These are phyloP conservation scores for Trichoderma semiorbis DNA, from an alignment of 2,329 filamentous ascomycete genomes.

Conservation along the genomic window DNA sequence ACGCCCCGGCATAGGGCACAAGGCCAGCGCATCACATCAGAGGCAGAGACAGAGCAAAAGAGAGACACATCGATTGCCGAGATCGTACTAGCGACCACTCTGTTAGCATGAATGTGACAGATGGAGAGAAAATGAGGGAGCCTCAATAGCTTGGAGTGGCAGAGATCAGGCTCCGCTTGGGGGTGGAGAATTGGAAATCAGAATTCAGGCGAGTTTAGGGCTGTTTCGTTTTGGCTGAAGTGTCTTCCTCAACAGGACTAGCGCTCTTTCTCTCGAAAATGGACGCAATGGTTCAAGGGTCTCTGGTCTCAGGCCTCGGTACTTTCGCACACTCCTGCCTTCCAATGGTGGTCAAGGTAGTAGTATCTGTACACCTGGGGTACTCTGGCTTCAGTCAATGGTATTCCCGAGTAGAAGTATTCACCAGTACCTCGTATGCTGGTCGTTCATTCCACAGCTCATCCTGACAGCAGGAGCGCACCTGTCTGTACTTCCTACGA, in stretches of 20 bases:
- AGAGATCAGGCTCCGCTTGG: constrained; percentile 6
- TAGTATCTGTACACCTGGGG: not conserved
- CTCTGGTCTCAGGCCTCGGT: not conserved
- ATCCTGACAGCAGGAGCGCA: not conserved
- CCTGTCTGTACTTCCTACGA: not conserved
- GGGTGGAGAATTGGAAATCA: not conserved
- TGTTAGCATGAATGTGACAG: not conserved
- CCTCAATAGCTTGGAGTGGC: constrained; percentile 7
- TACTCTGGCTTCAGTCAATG: not conserved
- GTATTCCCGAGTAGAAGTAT: not conserved
- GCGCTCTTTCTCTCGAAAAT: not conserved
- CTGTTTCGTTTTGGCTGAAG: not conserved
- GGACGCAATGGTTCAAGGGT: not conserved
- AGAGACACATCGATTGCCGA: constrained; percentile 7
- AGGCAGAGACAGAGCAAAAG: not conserved
- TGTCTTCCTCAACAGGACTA: not conserved
- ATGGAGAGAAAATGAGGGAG: not conserved
- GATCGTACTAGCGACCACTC: constrained; percentile 11
- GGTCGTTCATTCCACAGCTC: not conserved
- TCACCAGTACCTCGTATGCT: not conserved
- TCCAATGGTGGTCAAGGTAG: not conserved
- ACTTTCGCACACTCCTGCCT: not conserved
- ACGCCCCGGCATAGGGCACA: not conserved
- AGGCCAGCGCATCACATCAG: not conserved
- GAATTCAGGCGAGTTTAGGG: not conserved